These are phyloP conservation scores for Podosphaera leucotricha DNA, from an alignment of 2,329 filamentous ascomycete genomes.

Conservation along the genomic window DNA sequence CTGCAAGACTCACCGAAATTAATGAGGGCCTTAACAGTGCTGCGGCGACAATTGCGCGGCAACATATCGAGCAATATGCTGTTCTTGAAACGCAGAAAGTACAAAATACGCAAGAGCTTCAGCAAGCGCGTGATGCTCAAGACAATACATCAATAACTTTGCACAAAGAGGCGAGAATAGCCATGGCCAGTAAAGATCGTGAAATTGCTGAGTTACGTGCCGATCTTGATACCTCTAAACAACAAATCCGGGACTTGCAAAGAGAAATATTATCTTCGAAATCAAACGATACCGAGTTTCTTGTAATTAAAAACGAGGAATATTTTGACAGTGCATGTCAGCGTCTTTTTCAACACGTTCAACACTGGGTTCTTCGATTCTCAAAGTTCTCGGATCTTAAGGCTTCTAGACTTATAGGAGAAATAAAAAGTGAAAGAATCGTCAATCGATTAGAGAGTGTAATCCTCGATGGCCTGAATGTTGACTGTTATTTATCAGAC, in stretches of 20 bases:
- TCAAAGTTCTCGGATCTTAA: constrained; percentile 93
- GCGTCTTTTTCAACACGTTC: constrained; percentile 82
- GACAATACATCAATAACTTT: constrained; percentile 36
- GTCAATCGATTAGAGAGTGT: constrained; percentile 87
- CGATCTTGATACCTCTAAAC: constrained; percentile 50
- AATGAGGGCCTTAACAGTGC: constrained; percentile 60
- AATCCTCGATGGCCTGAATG: constrained; percentile 80
- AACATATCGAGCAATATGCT: constrained; percentile 49
- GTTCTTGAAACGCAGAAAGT: constrained; percentile 44
- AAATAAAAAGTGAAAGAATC: constrained; percentile 79
- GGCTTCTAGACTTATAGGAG: constrained; percentile 57
- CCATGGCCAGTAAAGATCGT: constrained; percentile 57
- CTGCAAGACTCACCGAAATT: constrained; percentile 55
- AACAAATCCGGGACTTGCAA: constrained; percentile 33
- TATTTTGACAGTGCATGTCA: constrained; percentile 90
- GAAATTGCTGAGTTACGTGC: constrained; percentile 58
- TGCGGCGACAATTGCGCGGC: constrained; percentile 51
- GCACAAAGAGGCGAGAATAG: constrained; percentile 34
- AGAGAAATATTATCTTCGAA: constrained; percentile 33
- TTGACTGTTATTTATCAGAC: constrained; percentile 69
- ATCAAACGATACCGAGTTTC: constrained; percentile 44
- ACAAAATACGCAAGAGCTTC: constrained; percentile 42
- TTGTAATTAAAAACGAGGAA: constrained; percentile 66
- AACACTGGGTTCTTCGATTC: constrained; percentile 94
- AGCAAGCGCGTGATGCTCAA: constrained; percentile 40